Conservation (phyloP, 2,329 filamentous ascomycete species). For the Neocucurbitaria cava region DNA sequence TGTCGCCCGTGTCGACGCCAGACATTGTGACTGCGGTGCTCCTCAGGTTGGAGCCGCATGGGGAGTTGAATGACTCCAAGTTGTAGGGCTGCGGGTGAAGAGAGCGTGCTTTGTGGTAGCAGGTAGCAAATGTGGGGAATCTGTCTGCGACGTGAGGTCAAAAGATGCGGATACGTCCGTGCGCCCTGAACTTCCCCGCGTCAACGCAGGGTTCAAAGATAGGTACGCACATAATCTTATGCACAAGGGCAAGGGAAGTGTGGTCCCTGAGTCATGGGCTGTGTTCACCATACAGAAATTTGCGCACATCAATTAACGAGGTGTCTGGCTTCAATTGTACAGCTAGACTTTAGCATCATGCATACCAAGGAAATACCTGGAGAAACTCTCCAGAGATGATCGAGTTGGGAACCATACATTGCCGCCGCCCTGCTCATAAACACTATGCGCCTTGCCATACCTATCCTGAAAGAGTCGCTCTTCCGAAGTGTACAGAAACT, state of each 20-base stretch:
- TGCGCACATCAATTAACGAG: background rate
- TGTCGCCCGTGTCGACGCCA: slow-evolving; percentile 44
- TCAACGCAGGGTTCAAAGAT: background rate
- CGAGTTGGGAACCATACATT: slow-evolving; percentile 17
- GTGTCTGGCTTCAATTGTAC: slow-evolving; percentile 2
- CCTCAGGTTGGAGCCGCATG: slow-evolving; percentile 46
- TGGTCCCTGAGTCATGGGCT: background rate
- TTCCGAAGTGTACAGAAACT: background rate
- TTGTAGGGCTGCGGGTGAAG: slow-evolving; percentile 8
- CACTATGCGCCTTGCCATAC: slow-evolving; percentile 8
- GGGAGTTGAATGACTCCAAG: slow-evolving; percentile 26
- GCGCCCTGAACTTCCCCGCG: background rate
- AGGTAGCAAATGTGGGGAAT: slow-evolving; percentile 6
- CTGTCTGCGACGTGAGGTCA: background rate
- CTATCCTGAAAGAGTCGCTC: background rate
- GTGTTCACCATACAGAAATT: background rate
- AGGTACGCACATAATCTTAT: too few species aligned
- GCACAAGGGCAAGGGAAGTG: background rate
- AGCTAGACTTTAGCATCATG: background rate
- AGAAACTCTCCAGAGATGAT: background rate
- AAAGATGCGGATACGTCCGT: background rate
- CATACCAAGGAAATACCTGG: background rate
- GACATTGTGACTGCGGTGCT: slow-evolving; percentile 48
- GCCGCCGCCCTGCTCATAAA: slow-evolving; percentile 14
- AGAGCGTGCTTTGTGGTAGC: slow-evolving; percentile 10